Evolutionary conservation across 2,329 filamentous ascomycete genomes (phyloP), one percentile per base, ranked within the genome.

Genomic region (Penicillium oxalicum): DNA sequence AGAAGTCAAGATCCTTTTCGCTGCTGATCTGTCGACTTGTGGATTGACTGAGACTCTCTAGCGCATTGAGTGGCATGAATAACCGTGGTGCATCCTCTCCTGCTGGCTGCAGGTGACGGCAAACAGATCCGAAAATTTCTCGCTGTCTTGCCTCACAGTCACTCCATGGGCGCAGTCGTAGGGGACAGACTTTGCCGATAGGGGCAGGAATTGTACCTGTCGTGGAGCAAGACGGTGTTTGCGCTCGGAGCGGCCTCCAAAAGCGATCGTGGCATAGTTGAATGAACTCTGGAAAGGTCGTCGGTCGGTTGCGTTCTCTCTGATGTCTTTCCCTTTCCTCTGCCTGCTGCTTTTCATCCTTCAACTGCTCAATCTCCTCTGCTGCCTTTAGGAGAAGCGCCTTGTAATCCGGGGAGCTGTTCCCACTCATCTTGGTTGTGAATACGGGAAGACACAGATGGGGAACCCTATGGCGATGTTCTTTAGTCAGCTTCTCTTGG

Each of bases 171-270:
- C 45, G 37, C 13, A 64, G 49, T 43, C 48, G 44, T 25, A 33
- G 50, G 5, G 57, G 63, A 45, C 58, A 65, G 40, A 54, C 48
- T 47, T 64, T 64, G 13, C 56, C 55, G 5, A 43, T 57, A 6
- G 56, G 60, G 32, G 44, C 13, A 1, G 55, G 50, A 26, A 60
- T 61, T 45, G 49, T 50, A 11, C 56, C 57, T 29, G 53, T 59
- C 9, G 59, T 64, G 27, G 55, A 62, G 44, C 49, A 47, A 48
- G 46, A 55, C 18, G 51, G 55, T 43, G 43, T 50, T 49, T 53
- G 51, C 25, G 58, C 52, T 58, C 49, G 48, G 41, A 65, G 40
- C 13, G 33, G 47, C 37, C 45, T 39, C 13, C 51, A 64, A 38
- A 64, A 44, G 8, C 28, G 26, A 13, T 29, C n/a, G 24, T 41